Evolutionary conservation across 768 basidiomycete genomes (phyloP).

Genomic region (Inosperma sp.): DNA sequence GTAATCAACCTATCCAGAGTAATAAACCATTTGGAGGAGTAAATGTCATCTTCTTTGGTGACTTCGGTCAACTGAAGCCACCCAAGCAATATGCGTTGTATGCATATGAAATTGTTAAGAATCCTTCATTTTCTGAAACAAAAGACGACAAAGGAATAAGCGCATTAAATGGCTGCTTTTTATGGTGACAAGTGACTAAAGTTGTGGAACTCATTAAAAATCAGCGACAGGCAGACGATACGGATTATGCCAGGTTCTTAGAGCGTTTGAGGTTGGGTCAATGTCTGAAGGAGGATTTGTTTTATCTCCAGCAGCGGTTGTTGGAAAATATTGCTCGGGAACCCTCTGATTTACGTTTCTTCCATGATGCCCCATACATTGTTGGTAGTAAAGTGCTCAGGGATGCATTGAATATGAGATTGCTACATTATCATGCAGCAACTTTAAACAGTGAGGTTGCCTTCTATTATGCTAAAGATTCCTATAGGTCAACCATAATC

Average conservation of each 20-base stretch:
- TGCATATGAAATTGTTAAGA: constrained; percentile 4
- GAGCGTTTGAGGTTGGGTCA: neutral
- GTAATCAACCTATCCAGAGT: neutral
- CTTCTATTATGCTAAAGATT: constrained; percentile 5
- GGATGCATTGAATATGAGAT: constrained; percentile 12
- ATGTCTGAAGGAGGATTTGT: neutral
- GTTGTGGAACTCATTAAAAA: constrained; percentile 9
- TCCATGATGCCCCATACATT: constrained; percentile 17
- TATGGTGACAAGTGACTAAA: constrained; percentile 13
- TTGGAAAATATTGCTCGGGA: neutral
- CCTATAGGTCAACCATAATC: neutral
- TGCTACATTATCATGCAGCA: constrained; percentile 4
- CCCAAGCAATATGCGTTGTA: constrained; percentile 9
- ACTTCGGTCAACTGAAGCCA: constrained; percentile 13
- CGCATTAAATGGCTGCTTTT: constrained; percentile 6
- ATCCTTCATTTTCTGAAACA: constrained; percentile 9
- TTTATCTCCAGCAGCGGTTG: neutral
- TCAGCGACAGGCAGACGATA: constrained; percentile 8
- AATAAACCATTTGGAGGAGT: constrained; percentile 12
- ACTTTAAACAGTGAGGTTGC: neutral
- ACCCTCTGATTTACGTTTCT: neutral
- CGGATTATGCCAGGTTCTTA: constrained; percentile 5
- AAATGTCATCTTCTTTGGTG: constrained; percentile 15
- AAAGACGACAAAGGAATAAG: constrained; percentile 2
- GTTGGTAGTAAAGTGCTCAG: constrained; percentile 14